A percentile compares a stretch with the other conserved stretches of the same genome.
These are phyloP conservation scores for Puccinia novopanici DNA, from an alignment of 1,284 basidiomycete genomes.

Conservation along the genomic window DNA sequence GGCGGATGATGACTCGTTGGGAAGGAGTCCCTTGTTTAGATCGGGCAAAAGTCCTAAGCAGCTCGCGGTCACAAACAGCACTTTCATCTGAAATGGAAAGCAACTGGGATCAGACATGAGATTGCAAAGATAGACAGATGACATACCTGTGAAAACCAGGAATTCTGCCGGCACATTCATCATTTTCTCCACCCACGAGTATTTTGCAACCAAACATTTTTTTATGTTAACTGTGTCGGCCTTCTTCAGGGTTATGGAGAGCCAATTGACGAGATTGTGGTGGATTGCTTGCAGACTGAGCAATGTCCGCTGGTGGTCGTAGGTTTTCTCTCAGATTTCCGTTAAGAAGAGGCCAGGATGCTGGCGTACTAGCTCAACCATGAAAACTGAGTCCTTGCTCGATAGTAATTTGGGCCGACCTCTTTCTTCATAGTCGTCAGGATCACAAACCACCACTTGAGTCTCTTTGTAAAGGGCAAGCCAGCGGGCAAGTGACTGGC, in stretches of 20 bases:
- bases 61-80: not conserved
- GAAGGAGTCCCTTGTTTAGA: not conserved
- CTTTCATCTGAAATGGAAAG: not conserved
- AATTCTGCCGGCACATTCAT: not conserved
- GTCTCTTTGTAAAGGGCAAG: too few relatives aligned
- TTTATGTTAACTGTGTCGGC: not conserved
- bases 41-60: not conserved
- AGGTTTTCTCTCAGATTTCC: not conserved
- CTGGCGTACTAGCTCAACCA: too few relatives aligned
- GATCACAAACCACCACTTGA: too few relatives aligned
- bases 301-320: not conserved
- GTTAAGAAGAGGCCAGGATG: too few relatives aligned
- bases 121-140: not conserved
- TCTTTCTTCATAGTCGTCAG: too few relatives aligned
- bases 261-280: not conserved
- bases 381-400: too few relatives aligned
- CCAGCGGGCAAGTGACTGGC: too few relatives aligned
- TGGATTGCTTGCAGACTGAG: not conserved
- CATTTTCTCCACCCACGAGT: not conserved
- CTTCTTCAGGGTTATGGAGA: slow-evolving; percentile 1
- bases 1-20: not conserved
- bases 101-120: not conserved
- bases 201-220: not conserved
- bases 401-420: too few relatives aligned
- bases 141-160: slow-evolving; percentile 8